phyloP scores from a whole-genome alignment of 352 stramenopile species.

The Pythium scleroteichum region DNA sequence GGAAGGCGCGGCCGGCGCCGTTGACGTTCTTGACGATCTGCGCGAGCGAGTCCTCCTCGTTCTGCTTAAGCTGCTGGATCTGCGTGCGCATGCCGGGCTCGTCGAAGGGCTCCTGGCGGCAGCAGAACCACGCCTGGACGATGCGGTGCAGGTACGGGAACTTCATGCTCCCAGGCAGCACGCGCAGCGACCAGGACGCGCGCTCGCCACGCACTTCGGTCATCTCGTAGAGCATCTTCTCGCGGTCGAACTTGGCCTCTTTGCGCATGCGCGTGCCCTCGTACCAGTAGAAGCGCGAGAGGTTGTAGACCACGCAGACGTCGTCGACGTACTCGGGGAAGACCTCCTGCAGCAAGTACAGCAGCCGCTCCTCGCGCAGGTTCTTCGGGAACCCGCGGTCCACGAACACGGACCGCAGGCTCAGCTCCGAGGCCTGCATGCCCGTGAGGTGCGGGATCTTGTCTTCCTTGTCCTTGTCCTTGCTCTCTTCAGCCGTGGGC shows the following conservation, averaged over 20 bases:
- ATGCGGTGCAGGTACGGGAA: slow-evolving; percentile 61
- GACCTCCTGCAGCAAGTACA: slow-evolving; percentile 78
- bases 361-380: slow-evolving; percentile 70
- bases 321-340: slow-evolving; percentile 83
- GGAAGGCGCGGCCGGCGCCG: slow-evolving; percentile 73
- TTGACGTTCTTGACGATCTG: slow-evolving; percentile 68
- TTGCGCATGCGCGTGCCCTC: slow-evolving; percentile 50
- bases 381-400: slow-evolving; percentile 73
- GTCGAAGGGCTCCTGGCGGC: slow-evolving; percentile 48
- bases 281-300: slow-evolving; percentile 68
- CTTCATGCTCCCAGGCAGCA: slow-evolving; percentile 72
- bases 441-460: slow-evolving; percentile 59
- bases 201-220: slow-evolving; percentile 33
- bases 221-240: slow-evolving; percentile 54
- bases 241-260: slow-evolving; percentile 58
- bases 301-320: slow-evolving; percentile 80
- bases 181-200: slow-evolving; percentile 61
- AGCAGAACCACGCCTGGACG: slow-evolving; percentile 49
- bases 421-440: slow-evolving; percentile 80
- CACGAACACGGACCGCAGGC: slow-evolving; percentile 77
- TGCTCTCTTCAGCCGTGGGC: neutral
- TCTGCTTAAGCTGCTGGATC: slow-evolving; percentile 61
- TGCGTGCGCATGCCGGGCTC: slow-evolving; percentile 39
- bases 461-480: slow-evolving; percentile 24
- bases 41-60: slow-evolving; percentile 54